These are phyloP conservation scores for Auricularia sp. DNA, from an alignment of 768 basidiomycete genomes.

Conservation along the genomic window DNA sequence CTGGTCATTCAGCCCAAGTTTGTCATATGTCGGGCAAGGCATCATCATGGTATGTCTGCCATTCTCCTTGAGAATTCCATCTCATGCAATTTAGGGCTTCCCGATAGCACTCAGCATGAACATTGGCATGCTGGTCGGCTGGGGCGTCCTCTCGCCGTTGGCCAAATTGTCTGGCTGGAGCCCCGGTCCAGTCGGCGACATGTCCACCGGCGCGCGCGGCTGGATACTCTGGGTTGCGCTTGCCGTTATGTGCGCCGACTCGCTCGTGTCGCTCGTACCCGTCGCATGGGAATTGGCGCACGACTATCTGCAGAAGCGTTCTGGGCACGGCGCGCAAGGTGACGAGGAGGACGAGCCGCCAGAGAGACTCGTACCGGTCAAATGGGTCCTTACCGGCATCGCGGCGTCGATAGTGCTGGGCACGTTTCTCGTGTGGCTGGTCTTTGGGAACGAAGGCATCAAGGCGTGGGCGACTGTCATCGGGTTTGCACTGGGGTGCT, in stretches of 20 bases:
- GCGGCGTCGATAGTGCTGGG: conserved; percentile 52
- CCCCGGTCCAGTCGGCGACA: conserved; percentile 81
- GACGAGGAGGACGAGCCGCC: conserved; percentile 64
- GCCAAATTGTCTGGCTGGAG: conserved; percentile 83
- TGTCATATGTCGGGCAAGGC: conserved; percentile 92
- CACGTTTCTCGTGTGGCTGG: conserved; percentile 71
- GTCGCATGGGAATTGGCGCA: conserved; percentile 46
- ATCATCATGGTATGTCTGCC: neutral
- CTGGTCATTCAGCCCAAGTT: conserved; percentile 87
- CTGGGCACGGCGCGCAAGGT: conserved; percentile 15
- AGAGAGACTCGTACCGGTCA: conserved; percentile 68
- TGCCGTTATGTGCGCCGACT: conserved; percentile 93
- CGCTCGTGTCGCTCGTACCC: conserved; percentile 74
- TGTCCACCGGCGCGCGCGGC: conserved; percentile 79
- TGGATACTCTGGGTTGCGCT: conserved; percentile 97
- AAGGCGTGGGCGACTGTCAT: conserved; percentile 90
- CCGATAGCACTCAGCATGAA: conserved; percentile 92
- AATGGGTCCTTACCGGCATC: conserved; percentile 70
- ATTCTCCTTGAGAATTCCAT: neutral
- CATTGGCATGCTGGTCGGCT: conserved; percentile 91
- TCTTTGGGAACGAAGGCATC: conserved; percentile 88
- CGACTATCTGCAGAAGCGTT: conserved; percentile 6
- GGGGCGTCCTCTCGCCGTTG: conserved; percentile 87
- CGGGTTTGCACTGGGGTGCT: conserved; percentile 70
- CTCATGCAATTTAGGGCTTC: conserved; percentile 83